Percentiles rank a stretch among this genome's conserved stretches.
phyloP scores from a whole-genome alignment of 2,329 filamentous ascomycete species.

The Pestalotiopsis sp. region DNA sequence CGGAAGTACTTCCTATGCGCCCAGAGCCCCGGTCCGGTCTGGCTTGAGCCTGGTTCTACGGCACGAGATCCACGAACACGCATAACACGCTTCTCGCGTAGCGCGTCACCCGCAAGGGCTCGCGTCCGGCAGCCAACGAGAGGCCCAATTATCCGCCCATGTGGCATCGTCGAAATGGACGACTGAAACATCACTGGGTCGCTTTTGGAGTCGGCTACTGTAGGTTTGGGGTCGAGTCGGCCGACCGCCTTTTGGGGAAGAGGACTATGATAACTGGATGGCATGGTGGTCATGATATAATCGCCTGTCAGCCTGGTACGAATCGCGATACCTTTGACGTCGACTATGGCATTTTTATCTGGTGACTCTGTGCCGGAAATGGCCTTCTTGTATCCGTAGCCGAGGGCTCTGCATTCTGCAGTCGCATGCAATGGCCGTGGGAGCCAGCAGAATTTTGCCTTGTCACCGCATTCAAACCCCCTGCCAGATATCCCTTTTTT shows the following conservation, averaged over 20 bases:
- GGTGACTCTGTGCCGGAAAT: no score
- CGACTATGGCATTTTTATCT: no score
- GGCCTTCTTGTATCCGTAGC: not conserved
- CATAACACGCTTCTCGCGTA: not conserved
- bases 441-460: not conserved
- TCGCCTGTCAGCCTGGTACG: no score
- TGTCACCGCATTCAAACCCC: not conserved
- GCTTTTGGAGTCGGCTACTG: not conserved
- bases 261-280: not conserved
- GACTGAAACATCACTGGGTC: not conserved
- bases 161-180: constrained; percentile 7
- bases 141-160: not conserved
- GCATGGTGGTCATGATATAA: not conserved
- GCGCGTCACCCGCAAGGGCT: not conserved
- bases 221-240: not conserved
- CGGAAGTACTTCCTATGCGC: no score
- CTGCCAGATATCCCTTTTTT: not conserved
- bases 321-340: no score
- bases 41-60: no score
- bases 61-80: no score
- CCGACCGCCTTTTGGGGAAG: not conserved
- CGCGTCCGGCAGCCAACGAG: not conserved
- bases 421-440: not conserved
- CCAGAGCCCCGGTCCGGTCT: no score
- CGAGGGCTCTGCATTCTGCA: not conserved